Base-by-base conservation (phyloP, 106 monocot species). In the Alisma plantagoaquatica region DNA sequence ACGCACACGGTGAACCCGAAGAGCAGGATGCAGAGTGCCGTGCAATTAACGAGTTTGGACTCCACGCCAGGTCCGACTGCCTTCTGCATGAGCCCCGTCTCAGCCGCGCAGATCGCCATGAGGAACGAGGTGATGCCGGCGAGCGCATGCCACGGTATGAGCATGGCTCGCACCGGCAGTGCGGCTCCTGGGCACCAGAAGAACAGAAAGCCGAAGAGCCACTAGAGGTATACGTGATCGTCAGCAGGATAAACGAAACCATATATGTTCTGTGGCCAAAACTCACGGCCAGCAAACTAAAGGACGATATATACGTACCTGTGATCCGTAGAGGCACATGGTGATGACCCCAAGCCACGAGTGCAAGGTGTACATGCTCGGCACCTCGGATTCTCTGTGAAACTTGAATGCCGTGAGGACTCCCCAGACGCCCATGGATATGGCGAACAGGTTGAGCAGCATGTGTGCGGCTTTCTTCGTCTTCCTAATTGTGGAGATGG, bases 281-380 rank as follows among this genome's bases (percentile, higher is more conserved):
- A n/a, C n/a, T n/a, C n/a, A n/a, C n/a, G n/a, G n/a, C n/a, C n/a
- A n/a, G n/a, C n/a, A n/a, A n/a, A n/a, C n/a, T n/a, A n/a, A n/a
- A n/a, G n/a, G n/a, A n/a, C n/a, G n/a, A n/a, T n/a, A n/a, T n/a
- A n/a, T n/a, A n/a, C 41, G 11, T 5, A 85, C 91, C 78, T 86
- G 94, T 46, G 81, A 71, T 14, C 66, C 83, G 46, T 80, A 80
- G 6, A 93, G 53, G 41, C 61, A 72, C 9, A 93, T 73, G 56
- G 93, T 80, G 57, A 50, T 49, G 19, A 93, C 80, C 23, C 93
- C 93, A n/a, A 87, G 29, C 93, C 93, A 84, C 16, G 80, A 87
- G 49, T 93, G 93, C 57, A 93, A 46, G 53, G 53, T 75, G 11
- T 44, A 53, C 72, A 93, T 66, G 66, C 83, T 55, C 31, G 51